Evolutionary conservation across 2,329 filamentous ascomycete genomes (phyloP), one percentile per base, ranked within the genome.

Genomic region (Alternaria angustiovoidea): DNA sequence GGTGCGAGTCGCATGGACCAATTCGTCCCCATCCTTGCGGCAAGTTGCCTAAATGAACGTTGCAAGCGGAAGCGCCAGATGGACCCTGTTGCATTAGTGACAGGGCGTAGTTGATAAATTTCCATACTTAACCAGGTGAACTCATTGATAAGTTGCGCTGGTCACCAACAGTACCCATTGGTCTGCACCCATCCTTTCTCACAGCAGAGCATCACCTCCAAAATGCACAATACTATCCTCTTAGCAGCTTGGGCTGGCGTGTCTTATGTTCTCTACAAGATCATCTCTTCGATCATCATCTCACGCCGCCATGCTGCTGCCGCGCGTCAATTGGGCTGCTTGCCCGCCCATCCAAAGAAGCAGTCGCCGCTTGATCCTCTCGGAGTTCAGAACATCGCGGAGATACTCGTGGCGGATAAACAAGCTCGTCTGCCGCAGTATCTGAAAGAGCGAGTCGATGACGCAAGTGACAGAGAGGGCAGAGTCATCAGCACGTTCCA

Each of bases 301-400:
- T 67, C 69, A 7, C 75, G 79, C 18, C 72, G 78, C 34, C 72
- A 76, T 36, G 62, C 76, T 28, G 72, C 69, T 36, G 70, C 68
- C 30, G 76, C 75, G 12, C 76, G 82, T 62, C 56, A 59, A 39
- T 62, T 74, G 8, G 82, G 83, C 18, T 86, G 85, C 66, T 73
- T 82, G 41, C 77, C 78, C 2, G 74, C 80, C 2, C 66, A 76
- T 16, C 62, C 70, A 7, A 54, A 62, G 22, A 83, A 80, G 61
- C 80, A 81, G n/a, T 42, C 28, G 20, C 8, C 20, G 0, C 79
- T 84, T 65, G 79, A 80, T 2, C 66, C 87, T 47, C 72, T 87
- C 2, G 86, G 86, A 5, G 66, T 84, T n/a, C 81, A 84, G 64
- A 71, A 81, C 49, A 77, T 86, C 59, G 52, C 69, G 32, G 62